Evolutionary conservation across 2,329 filamentous ascomycete species (phyloP).

Genomic region (Aciculosporium take): DNA sequence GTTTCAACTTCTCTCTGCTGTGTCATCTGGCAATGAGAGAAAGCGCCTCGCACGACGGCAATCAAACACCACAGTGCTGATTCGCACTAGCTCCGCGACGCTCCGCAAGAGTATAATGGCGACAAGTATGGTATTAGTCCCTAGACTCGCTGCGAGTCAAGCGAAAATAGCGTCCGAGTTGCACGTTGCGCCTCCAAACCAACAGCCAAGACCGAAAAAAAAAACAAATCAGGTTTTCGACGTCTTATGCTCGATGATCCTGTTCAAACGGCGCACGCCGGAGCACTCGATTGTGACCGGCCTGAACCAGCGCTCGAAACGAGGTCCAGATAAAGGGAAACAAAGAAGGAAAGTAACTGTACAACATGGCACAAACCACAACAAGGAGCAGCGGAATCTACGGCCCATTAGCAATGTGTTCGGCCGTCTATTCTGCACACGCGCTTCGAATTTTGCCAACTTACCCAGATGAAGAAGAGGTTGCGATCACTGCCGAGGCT

Average conservation of each 20-base stretch:
- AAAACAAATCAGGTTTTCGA: background rate
- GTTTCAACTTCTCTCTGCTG: background rate
- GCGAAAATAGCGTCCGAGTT: too few species aligned
- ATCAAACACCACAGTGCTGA: background rate
- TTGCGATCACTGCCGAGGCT: conserved; percentile 48
- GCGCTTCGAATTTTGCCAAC: conserved; percentile 11
- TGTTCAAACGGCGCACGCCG: conserved; percentile 14
- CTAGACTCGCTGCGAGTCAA: too few species aligned
- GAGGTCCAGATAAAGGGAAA: conserved; percentile 22
- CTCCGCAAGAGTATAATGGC: background rate
- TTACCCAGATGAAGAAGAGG: conserved; percentile 56
- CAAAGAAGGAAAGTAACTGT: conserved; percentile 36
- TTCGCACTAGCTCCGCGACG: background rate
- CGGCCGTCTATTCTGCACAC: background rate
- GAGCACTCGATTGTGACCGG: conserved; percentile 11
- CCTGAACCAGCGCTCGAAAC: conserved; percentile 17
- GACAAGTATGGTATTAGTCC: too few species aligned
- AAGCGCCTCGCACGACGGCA: too few species aligned
- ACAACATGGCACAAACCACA: conserved; percentile 35
- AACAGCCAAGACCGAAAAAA: too few species aligned
- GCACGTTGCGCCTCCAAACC: too few species aligned
- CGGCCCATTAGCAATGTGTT: background rate
- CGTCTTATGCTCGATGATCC: conserved; percentile 13
- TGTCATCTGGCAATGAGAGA: too few species aligned
- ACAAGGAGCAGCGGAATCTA: conserved; percentile 36